Base-by-base conservation (phyloP, 192 early-diverging fungal genomes). In the Dimargaris cristalligena region DNA sequence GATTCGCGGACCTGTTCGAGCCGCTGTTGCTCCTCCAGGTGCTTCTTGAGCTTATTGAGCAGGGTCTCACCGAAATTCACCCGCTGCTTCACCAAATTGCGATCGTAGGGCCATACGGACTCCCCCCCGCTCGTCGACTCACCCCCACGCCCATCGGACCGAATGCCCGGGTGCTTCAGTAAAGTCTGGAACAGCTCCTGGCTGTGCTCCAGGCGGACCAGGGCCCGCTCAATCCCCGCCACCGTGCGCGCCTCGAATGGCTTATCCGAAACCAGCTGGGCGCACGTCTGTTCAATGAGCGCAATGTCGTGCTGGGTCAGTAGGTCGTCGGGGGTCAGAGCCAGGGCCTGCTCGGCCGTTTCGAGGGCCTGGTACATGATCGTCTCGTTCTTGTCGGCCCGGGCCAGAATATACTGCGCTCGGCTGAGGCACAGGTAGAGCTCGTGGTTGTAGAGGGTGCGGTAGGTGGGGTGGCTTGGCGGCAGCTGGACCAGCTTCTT, bases 211-310 rank as follows among this genome's bases (percentile, higher is more conserved):
- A 91, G 63, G 2, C 80, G 82, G 11, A 62, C 65, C 6, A 80
- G 65, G 1, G 87, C 85, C 4, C 65, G 44, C 4, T 79, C 63
- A 58, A 95, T 72, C 10, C 73, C 71, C 8, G 49, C 49, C 0
- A 87, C 64, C 0, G 82, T 75, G 34, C 85, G 78, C 56, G 75
- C 70, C 28, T 86, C 79, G 2, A 68, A 65, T 2, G 83, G 69
- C 52, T 78, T 78, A 41, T 91, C 89, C 35, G 85, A 80, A 48
- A 88, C 78, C 14, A 89, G 67, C 56, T 84, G 84, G 4, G 88
- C 88, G 44, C 82, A 86, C 2, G 83, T 77, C 60, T 92, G 91
- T 66, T 91, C 84, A 28, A 91, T 76, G 20, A 96, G 63, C 1
- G 90, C 92, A 61, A 90, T 69, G 58, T 88, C 80, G 48, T 78